phyloP scores from a whole-genome alignment of 306 rosid genomes.

The Glycine soja region DNA sequence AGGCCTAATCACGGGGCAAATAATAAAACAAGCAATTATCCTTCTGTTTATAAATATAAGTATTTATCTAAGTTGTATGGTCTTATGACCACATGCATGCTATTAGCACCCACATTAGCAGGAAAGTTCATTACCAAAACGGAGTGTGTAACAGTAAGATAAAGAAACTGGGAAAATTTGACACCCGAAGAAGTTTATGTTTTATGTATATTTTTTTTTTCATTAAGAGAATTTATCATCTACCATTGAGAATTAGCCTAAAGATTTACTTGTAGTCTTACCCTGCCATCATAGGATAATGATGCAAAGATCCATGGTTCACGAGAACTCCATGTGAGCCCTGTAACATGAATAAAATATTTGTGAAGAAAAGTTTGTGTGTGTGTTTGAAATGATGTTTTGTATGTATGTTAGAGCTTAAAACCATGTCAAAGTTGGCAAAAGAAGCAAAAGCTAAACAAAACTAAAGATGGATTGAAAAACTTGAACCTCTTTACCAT shows the following conservation, averaged over 20 bases:
- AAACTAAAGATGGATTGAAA: slow-evolving; percentile 7
- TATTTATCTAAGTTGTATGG: slow-evolving; percentile 1
- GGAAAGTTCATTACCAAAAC: slow-evolving; percentile 20
- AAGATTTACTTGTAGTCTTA: slow-evolving; percentile 52
- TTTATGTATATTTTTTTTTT: slow-evolving; percentile 7
- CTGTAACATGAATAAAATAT: slow-evolving; percentile 55
- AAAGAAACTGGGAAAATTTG: background rate
- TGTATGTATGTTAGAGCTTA: background rate
- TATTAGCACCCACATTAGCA: background rate
- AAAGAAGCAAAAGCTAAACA: slow-evolving; percentile 5
- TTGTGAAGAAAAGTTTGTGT: slow-evolving; percentile 12
- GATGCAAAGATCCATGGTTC: slow-evolving; percentile 99
- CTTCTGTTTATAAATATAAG: background rate
- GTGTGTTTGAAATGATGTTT: background rate
- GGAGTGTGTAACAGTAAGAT: slow-evolving; percentile 4
- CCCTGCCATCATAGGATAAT: slow-evolving; percentile 98
- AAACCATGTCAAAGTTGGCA: background rate
- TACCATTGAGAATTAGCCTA: slow-evolving; percentile 18
- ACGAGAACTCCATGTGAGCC: slow-evolving; percentile 94
- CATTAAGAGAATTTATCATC: slow-evolving; percentile 22
- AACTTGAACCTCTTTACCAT: slow-evolving; percentile 61
- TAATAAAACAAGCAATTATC: slow-evolving; percentile 15
- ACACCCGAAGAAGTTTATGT: background rate
- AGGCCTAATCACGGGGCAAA: slow-evolving; percentile 19
- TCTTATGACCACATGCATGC: slow-evolving; percentile 10